phyloP scores from a whole-genome alignment of 495 filamentous ascomycete genomes.

The Aspergillus olivimuriae region DNA sequence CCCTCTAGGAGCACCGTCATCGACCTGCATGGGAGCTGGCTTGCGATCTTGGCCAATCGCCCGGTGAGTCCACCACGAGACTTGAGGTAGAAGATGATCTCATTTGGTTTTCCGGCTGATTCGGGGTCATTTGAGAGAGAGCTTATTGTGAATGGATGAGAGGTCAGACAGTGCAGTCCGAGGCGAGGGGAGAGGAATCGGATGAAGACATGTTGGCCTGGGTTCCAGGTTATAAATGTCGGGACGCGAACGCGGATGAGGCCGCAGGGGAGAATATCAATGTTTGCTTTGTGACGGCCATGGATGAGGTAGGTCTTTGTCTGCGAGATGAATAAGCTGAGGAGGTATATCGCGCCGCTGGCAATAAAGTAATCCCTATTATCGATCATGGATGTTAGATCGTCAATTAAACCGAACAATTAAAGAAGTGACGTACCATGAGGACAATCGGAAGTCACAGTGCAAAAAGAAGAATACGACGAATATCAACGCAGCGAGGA shows the following conservation, averaged over 20 bases:
- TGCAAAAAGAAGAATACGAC: constrained; percentile 53
- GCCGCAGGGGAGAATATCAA: constrained; percentile 34
- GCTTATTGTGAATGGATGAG: constrained; percentile 49
- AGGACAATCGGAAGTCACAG: constrained; percentile 49
- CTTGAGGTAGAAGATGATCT: constrained; percentile 39
- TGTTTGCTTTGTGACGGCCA: constrained; percentile 37
- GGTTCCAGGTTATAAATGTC: constrained; percentile 29
- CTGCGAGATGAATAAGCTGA: constrained; percentile 35
- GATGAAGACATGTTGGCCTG: constrained; percentile 47
- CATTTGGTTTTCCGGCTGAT: constrained; percentile 16
- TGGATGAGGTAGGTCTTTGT: constrained; percentile 40
- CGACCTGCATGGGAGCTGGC: constrained; percentile 17
- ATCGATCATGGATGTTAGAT: no score
- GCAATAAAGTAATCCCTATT: constrained; percentile 56
- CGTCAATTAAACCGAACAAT: no score
- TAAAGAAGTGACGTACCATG: constrained; percentile 47
- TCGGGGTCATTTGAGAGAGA: constrained; percentile 25
- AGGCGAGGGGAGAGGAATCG: constrained; percentile 32
- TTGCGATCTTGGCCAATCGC: constrained; percentile 28
- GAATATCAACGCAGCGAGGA: constrained; percentile 45
- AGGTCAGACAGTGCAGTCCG: constrained; percentile 34
- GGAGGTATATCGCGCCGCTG: constrained; percentile 41
- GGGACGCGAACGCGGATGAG: constrained; percentile 41
- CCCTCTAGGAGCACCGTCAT: constrained; percentile 41
- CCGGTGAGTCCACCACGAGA: constrained; percentile 37